Evolutionary conservation across 2,329 filamentous ascomycete genomes (phyloP).

Genomic region (Leptographium wingfieldii): DNA sequence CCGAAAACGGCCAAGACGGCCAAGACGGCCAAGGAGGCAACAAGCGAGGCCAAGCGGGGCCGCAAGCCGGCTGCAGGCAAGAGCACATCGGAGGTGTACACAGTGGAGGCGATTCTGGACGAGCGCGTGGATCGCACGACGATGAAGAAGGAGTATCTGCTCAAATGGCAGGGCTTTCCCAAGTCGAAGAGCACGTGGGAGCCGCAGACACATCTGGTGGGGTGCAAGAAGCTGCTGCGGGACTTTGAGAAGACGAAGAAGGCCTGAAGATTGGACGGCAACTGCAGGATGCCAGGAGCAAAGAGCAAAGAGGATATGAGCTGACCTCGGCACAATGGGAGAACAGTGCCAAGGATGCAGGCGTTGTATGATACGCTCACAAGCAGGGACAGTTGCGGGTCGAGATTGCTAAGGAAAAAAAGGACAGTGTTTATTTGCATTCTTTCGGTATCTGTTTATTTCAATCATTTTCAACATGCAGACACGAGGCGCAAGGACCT

Average conservation of each 20-base stretch:
- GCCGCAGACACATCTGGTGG: slow-evolving; percentile 29
- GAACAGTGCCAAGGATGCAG: too few species aligned
- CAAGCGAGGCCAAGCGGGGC: background rate
- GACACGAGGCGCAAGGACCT: too few species aligned
- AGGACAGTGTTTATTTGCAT: too few species aligned
- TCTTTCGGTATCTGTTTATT: too few species aligned
- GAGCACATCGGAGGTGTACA: slow-evolving; percentile 20
- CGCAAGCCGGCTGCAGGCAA: slow-evolving; percentile 1
- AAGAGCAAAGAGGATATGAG: too few species aligned
- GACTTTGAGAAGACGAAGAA: slow-evolving; percentile 22
- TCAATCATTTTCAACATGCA: too few species aligned
- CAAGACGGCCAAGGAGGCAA: background rate
- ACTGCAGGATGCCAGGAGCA: background rate
- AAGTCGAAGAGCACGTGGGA: slow-evolving; percentile 39
- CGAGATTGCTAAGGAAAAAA: too few species aligned
- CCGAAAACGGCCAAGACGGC: background rate
- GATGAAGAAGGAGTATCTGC: slow-evolving; percentile 28
- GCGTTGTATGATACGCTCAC: too few species aligned
- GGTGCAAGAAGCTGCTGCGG: slow-evolving; percentile 24
- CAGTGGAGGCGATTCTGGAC: slow-evolving; percentile 35
- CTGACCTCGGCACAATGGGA: too few species aligned
- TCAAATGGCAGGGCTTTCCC: slow-evolving; percentile 41
- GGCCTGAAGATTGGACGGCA: background rate
- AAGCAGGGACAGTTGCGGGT: too few species aligned
- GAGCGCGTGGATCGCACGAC: slow-evolving; percentile 24